Percentiles rank a stretch among this genome's conserved stretches.
These are phyloP conservation scores for Neurospora crassa DNA, from an alignment of 2,329 filamentous ascomycete species.

Conservation along the genomic window DNA sequence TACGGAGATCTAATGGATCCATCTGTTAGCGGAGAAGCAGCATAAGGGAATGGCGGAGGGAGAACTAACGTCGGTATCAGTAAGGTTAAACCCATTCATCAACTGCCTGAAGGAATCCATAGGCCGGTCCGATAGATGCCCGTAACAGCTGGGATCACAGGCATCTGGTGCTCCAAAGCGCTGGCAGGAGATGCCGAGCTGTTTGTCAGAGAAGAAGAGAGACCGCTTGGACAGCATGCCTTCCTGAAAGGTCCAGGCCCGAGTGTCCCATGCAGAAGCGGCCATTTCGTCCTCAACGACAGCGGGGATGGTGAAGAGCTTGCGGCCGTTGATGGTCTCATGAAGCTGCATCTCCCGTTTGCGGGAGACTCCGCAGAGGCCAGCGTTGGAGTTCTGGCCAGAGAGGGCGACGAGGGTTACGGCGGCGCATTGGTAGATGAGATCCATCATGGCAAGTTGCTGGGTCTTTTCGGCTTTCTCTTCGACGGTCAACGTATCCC, in stretches of 20 bases:
- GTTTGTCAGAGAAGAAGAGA: constrained; percentile 5
- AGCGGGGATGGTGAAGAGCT: constrained; percentile 6
- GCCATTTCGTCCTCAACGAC: not conserved
- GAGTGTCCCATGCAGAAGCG: constrained; percentile 4
- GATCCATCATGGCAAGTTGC: constrained; percentile 10
- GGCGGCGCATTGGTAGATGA: constrained; percentile 6
- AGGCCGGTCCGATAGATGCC: not conserved
- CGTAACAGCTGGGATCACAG: not conserved
- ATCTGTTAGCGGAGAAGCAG: not conserved
- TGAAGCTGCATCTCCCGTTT: not conserved
- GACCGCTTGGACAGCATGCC: constrained; percentile 2
- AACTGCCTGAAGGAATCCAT: not conserved
- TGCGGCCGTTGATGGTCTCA: constrained; percentile 2
- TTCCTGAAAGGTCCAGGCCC: constrained; percentile 10
- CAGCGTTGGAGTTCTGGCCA: constrained; percentile 6
- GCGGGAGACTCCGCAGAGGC: constrained; percentile 1
- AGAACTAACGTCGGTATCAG: not conserved
- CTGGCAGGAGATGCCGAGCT: constrained; percentile 4
- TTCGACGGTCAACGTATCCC: not conserved
- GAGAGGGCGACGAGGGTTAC: constrained; percentile 6
- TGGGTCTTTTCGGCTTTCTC: constrained; percentile 4
- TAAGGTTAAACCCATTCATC: not conserved
- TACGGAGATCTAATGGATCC: not conserved
- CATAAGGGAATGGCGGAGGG: not conserved
- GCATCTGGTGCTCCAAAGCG: not conserved